Evolutionary conservation across 202 grass and related monocot genomes (phyloP), one percentile per base, ranked within the genome.

Genomic region (Eragrostis tef): DNA sequence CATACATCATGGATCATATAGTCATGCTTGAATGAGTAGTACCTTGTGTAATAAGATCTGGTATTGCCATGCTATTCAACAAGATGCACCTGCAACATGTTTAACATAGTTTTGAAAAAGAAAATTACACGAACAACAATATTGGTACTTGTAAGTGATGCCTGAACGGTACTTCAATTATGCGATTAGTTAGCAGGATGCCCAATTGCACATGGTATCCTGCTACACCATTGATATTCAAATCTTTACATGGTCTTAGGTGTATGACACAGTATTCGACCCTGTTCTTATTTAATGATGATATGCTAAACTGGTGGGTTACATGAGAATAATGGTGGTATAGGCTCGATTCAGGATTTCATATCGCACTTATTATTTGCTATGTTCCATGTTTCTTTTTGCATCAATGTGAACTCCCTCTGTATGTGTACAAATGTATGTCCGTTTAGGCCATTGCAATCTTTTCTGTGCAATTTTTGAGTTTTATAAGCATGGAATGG

Each of bases 391-490:
- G 29, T 6, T 34, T 58, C 0, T 67, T 58, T 53, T 60, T 24
- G 25, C 41, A 57, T 80, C 50, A 21, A 36, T 39, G 57, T 11
- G 34, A 29, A 14, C 25, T 58, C 5, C 48, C 53, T 12, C 58
- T 46, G 45, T 47, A 70, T 57, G 20, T 16, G 41, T 75, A 22
- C 31, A 58, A 74, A 58, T 44, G 13, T 75, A 43, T 22, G 50
- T 14, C 54, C 4, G 24, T 46, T 24, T 74, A 51, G 51, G 16
- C 54, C 26, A n/a, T 0, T 13, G 24, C 42, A 29, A 8, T 29
- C 6, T 17, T n/a, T n/a, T 53, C 7, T 5, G 34, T 53, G 17
- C 22, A 25, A 46, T 45, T 60, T n/a, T 59, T 59, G 14, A 59
- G 9, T 12, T 45, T 44, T 14, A 16, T 6, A 3, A 5, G 5